phyloP scores from a whole-genome alignment of 169 alveolate species.

The Perkinsus olseni region DNA sequence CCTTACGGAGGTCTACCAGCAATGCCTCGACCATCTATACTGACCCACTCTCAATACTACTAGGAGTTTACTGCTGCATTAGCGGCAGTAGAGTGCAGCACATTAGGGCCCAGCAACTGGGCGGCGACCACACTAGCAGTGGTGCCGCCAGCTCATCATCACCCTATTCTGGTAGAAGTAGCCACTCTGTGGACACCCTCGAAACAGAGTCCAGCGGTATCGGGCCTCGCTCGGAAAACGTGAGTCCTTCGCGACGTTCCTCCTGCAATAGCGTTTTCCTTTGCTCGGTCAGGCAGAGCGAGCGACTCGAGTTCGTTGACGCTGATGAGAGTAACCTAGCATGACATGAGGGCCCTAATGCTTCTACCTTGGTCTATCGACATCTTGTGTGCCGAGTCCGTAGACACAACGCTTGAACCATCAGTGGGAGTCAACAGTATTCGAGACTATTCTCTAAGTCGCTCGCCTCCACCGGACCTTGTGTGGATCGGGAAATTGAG shows the following conservation, averaged over 20 bases:
- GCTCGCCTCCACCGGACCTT: no score
- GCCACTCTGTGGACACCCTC: background rate
- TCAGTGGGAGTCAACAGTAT: no score
- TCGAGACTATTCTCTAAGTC: no score
- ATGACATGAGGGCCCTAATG: no score
- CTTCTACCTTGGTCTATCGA: no score
- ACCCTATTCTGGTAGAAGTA: background rate
- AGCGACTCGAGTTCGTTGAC: no score
- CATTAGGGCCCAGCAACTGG: background rate
- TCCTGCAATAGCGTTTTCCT: no score
- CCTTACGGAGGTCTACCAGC: background rate
- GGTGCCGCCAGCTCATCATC: background rate
- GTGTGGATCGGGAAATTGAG: no score
- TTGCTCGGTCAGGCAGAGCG: no score
- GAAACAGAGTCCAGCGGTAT: background rate
- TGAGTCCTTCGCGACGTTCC: background rate
- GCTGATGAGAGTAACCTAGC: no score
- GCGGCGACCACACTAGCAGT: background rate
- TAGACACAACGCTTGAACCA: no score
- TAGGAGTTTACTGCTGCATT: background rate
- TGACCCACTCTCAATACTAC: background rate
- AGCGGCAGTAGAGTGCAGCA: background rate
- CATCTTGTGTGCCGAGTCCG: no score
- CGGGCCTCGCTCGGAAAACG: background rate
- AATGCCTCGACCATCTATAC: background rate